Percentiles rank a stretch among this genome's conserved stretches.
Conservation (phyloP, 208 protist genomes). For the Balamuthia mandrillaris region DNA sequence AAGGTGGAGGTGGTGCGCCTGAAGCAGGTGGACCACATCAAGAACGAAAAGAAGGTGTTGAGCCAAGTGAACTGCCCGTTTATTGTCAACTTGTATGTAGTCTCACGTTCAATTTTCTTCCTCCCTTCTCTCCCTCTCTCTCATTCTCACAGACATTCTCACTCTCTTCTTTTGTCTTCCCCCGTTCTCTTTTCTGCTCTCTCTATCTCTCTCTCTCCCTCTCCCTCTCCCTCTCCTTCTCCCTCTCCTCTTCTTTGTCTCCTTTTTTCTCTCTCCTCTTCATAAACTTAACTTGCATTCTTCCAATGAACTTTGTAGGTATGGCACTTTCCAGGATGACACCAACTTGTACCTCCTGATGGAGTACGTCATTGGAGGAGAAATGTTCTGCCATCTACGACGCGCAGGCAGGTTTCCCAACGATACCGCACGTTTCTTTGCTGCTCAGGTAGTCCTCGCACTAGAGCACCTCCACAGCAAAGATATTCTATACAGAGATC, state of each 20-base stretch:
- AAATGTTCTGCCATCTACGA: constrained; percentile 75
- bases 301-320: not conserved
- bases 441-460: not conserved
- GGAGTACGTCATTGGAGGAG: constrained; percentile 82
- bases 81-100: constrained; percentile 70
- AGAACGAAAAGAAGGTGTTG: constrained; percentile 83
- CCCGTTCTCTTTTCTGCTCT: too few relatives aligned
- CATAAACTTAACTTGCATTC: not conserved
- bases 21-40: constrained; percentile 83
- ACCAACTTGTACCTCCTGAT: constrained; percentile 76
- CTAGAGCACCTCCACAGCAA: constrained; percentile 75
- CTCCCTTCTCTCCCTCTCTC: not conserved
- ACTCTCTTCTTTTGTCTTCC: not conserved
- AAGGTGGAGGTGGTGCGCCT: constrained; percentile 72
- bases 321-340: constrained; percentile 71
- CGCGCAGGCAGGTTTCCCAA: not conserved
- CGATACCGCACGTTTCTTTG: constrained; percentile 13
- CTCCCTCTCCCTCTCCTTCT: not conserved
- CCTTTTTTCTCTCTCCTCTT: not conserved
- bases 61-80: constrained; percentile 71
- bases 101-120: not conserved
- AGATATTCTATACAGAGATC: constrained; percentile 77
- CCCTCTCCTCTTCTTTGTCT: not conserved
- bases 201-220: not conserved
- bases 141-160: not conserved